A percentile compares a stretch with the other conserved stretches of the same genome.
Evolutionary conservation across 768 basidiomycete genomes (phyloP).

Genomic region (Lactarius sanguifluus): DNA sequence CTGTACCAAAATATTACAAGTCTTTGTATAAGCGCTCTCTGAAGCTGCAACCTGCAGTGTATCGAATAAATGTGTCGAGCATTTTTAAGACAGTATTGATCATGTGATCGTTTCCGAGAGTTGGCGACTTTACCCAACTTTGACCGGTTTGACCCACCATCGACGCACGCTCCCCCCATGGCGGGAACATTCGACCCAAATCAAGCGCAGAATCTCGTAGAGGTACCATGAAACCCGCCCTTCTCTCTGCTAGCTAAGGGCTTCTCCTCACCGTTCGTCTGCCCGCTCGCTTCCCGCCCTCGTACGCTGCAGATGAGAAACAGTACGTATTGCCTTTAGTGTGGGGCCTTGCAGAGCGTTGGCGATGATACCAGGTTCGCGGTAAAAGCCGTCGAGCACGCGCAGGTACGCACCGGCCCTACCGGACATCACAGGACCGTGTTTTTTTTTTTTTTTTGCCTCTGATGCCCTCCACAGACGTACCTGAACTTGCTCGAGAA

Average conservation of each 20-base stretch:
- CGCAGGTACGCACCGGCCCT: constrained; percentile 56
- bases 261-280: neutral
- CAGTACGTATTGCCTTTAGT: constrained; percentile 55
- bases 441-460: neutral
- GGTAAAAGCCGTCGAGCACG: constrained; percentile 95
- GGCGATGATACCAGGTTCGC: constrained; percentile 58
- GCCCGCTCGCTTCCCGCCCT: too few relatives aligned
- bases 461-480: constrained; percentile 49
- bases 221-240: constrained; percentile 48
- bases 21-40: too few relatives aligned
- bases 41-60: too few relatives aligned
- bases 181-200: constrained; percentile 71
- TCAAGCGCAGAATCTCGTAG: constrained; percentile 86
- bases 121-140: neutral
- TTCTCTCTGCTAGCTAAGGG: constrained; percentile 27
- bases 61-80: too few relatives aligned
- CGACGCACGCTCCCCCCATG: constrained; percentile 5
- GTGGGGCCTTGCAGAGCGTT: neutral
- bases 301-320: constrained; percentile 78
- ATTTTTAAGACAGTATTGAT: neutral
- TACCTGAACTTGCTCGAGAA: constrained; percentile 93
- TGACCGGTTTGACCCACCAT: too few relatives aligned
- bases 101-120: neutral
- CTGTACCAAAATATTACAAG: too few relatives aligned
- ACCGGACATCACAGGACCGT: neutral